Conservation (phyloP, 768 basidiomycete species). For the Hygrophoropsis aurantiaca region DNA sequence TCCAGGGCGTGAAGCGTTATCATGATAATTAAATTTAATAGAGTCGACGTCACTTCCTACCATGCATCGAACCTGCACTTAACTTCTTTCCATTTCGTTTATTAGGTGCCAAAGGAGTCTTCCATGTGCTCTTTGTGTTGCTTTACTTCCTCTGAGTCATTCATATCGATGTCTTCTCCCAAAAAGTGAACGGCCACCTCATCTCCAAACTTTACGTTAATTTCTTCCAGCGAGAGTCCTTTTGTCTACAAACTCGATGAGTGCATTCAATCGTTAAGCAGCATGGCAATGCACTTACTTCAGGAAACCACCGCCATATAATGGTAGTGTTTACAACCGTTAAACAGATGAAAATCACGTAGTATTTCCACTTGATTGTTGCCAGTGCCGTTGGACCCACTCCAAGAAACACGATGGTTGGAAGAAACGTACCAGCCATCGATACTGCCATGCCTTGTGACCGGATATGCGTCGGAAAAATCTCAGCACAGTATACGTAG, state of each 20-base stretch:
- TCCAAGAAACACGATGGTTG: not conserved
- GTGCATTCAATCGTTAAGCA: too few relatives aligned
- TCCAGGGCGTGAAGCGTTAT: too few relatives aligned
- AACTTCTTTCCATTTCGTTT: too few relatives aligned
- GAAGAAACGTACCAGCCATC: not conserved
- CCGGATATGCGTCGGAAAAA: not conserved
- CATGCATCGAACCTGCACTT: too few relatives aligned
- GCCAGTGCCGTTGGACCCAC: not conserved
- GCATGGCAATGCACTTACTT: not conserved
- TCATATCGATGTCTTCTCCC: too few relatives aligned
- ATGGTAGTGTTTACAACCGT: not conserved
- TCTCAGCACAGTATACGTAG: not conserved
- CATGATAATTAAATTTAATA: too few relatives aligned
- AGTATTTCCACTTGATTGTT: not conserved
- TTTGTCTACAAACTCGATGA: not conserved
- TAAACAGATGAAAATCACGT: slow-evolving; percentile 1
- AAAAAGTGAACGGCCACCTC: slow-evolving; percentile 1
- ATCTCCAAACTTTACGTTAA: slow-evolving; percentile 4
- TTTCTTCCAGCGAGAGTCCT: slow-evolving; percentile 5
- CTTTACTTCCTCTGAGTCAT: too few relatives aligned
- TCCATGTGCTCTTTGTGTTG: too few relatives aligned
- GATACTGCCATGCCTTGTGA: not conserved
- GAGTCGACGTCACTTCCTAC: too few relatives aligned
- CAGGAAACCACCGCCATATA: not conserved
- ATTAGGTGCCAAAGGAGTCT: too few relatives aligned